Evolutionary conservation across 352 stramenopile species (phyloP), one percentile per base, ranked within the genome.

Genomic region (Pythium angustatum): DNA sequence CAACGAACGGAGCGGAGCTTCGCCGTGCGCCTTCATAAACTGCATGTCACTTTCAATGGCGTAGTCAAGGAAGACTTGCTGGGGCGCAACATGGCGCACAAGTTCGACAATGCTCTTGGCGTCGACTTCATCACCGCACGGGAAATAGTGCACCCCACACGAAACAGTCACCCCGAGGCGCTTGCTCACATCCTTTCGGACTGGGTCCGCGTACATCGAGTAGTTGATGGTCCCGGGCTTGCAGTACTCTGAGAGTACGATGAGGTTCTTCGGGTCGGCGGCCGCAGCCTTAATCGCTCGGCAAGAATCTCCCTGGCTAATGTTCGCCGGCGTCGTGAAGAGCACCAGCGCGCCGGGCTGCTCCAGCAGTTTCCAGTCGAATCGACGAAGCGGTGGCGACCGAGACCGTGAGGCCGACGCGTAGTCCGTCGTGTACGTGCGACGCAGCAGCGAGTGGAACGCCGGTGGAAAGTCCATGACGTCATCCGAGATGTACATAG

Each of bases 91-190:
- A 28, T 79, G 73, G 6, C 78, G 76, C 22, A 78, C 79, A 6
- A 96, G 71, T 44, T 93, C 83, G 28, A 94, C 83, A 36, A 94
- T 92, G 44, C 84, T 94, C 62, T 90, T 92, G 3, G 85, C 77
- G 41, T 94, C 87, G 12, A 92, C 81, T 76, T 96, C 87, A 64
- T 96, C 86, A 10, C 85, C 74, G 43, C 83, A 92, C 36, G 87
- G 87, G 36, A 94, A 88, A 30, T 91, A 93, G 59, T 96, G 87
- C 17, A 96, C 83, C 11, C 87, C 85, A 49, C 87, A 96, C 17
- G 75, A 70, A 17, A 96, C 71, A 8, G 70, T 75, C 4, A 85
- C 81, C n/a, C 83, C 79, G 17, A 96, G 71, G 0, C 77, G 72
- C 61, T 96, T 94, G 54, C 72, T 88, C 10, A 81, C 76, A 19